Evolutionary conservation across 306 rosid genomes (phyloP), one percentile per base, ranked within the genome.

Genomic region (Adenanthera pavonina): DNA sequence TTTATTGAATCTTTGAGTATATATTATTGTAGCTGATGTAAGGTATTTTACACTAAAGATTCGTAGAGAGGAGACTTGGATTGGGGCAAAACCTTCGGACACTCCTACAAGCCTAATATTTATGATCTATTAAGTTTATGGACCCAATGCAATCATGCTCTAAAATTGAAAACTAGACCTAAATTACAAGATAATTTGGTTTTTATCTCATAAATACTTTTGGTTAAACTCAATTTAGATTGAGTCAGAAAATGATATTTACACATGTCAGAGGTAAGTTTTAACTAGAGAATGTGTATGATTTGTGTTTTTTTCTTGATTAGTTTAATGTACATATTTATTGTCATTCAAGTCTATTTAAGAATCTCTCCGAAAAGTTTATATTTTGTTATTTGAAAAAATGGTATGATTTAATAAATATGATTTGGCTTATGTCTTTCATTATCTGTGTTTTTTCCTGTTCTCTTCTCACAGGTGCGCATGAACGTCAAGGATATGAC

Each of bases 401-500:
- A 41, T 43, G 34, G 20, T 78, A 33, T 57, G 36, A 41, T 57
- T 3, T 19, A 38, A 56, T 20, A 65, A 6, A 30, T 34, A 34
- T 12, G 44, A 40, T 60, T 79, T 54, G 11, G 19, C 74, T 71
- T 47, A 25, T 59, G 9, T 78, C 35, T 49, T 72, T 75, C 67
- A 43, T 47, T 52, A 7, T 8, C 59, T 57, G 53, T 72, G 47
- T 74, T 16, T 65, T 11, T 61, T 66, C 33, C 78, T 8, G 43
- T 15, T 78, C 46, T 67, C 53, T 57, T 61, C 61, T 80, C 73
- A 30, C 85, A 91, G 99, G 98, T 93, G 75, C 93, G 84, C 80
- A 86, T 88, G 97, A 88, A 90, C 83, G 74, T 41, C 66, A 92
- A 92, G 80, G 91, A 75, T 66, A 77, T 60, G 68, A 73, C 84